Conservation (phyloP, 2,329 filamentous ascomycete species). For the Chaetomium sp. region DNA sequence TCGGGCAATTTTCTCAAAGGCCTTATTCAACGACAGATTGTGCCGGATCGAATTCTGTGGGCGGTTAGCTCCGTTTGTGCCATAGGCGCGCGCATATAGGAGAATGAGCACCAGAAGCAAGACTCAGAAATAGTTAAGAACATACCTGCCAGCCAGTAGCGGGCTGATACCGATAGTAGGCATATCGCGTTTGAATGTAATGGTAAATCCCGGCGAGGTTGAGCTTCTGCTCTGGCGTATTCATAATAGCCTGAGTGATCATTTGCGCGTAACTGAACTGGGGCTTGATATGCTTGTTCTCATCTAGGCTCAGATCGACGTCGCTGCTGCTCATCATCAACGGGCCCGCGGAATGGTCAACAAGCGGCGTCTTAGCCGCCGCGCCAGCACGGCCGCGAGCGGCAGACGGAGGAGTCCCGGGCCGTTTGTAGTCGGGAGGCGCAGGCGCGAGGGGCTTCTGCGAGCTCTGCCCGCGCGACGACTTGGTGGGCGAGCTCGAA, state of each 20-base stretch:
- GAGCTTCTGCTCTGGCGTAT: conserved; percentile 77
- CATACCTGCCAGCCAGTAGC: conserved; percentile 82
- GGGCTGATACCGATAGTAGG: conserved; percentile 80
- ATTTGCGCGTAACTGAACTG: conserved; percentile 94
- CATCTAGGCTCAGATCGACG: conserved; percentile 74
- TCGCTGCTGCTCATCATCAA: conserved; percentile 45
- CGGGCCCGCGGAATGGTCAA: conserved; percentile 27
- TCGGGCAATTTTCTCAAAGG: conserved; percentile 87
- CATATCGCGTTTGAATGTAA: conserved; percentile 84
- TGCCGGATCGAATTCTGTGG: conserved; percentile 87
- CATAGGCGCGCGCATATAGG: too few species aligned
- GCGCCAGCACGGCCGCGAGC: conserved; percentile 28
- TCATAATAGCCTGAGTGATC: conserved; percentile 93
- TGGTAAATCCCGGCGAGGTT: conserved; percentile 90
- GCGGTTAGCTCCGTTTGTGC: conserved; percentile 21
- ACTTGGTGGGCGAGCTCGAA: conserved; percentile 24
- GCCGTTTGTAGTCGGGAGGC: conserved; percentile 53
- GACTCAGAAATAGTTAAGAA: conserved; percentile 9
- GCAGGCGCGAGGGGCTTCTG: conserved; percentile 52
- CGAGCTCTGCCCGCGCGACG: conserved; percentile 27
- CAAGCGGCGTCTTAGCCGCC: conserved; percentile 35
- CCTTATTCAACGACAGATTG: conserved; percentile 90
- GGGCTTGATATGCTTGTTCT: conserved; percentile 86
- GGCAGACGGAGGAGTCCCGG: conserved; percentile 52
- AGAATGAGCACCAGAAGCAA: too few species aligned